Conservation (phyloP, 768 basidiomycete genomes). For the Boletus huronensis region DNA sequence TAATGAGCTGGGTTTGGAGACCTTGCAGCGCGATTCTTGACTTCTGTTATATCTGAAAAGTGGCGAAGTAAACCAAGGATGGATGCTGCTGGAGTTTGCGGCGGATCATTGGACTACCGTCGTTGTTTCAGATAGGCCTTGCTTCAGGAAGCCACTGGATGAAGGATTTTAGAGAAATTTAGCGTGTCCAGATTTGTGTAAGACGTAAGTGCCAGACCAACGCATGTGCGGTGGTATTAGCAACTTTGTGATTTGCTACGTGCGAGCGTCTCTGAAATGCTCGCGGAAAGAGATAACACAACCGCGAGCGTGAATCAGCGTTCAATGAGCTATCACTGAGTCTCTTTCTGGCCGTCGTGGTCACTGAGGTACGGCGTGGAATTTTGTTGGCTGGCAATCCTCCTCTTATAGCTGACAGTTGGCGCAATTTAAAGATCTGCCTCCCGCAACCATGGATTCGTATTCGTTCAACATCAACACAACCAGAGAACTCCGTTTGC, state of each 20-base stretch:
- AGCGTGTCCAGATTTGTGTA: neutral
- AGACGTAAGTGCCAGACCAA: neutral
- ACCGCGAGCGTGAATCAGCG: neutral
- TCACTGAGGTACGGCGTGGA: neutral
- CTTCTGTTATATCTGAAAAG: neutral
- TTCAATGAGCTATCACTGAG: neutral
- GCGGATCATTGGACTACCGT: neutral
- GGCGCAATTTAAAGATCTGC: neutral
- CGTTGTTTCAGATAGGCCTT: neutral
- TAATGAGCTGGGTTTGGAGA: conserved; percentile 4
- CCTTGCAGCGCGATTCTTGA: neutral
- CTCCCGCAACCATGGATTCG: conserved; percentile 12
- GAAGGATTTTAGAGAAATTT: neutral
- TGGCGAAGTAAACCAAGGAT: conserved; percentile 1
- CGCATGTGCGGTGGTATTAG: neutral
- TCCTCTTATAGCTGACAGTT: neutral
- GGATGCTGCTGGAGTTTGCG: neutral
- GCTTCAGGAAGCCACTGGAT: neutral
- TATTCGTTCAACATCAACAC: conserved; percentile 18
- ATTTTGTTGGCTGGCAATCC: neutral
- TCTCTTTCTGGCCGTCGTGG: neutral
- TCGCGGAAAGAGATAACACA: neutral
- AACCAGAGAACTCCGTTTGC: conserved; percentile 22
- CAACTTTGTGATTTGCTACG: neutral
- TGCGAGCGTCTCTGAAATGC: neutral